A percentile compares a stretch with the other conserved stretches of the same genome.
These are phyloP conservation scores for sweet orange (Citrus sinensis) DNA, from an alignment of 345 rosid species.

Conservation along the genomic window DNA sequence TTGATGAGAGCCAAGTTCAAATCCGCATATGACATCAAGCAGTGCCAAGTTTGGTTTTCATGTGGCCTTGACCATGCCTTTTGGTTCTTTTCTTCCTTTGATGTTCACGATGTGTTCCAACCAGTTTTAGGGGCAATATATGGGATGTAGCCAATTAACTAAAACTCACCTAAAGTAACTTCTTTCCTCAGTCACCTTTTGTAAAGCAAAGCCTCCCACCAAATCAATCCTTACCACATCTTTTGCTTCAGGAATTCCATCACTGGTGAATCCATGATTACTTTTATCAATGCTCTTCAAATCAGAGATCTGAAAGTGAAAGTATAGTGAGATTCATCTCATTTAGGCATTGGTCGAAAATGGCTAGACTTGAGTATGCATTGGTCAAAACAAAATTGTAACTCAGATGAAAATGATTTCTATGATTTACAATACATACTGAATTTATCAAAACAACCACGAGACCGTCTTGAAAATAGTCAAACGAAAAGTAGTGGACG, in stretches of 20 bases:
- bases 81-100: neutral
- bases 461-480: conserved; percentile 70
- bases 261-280: conserved; percentile 53
- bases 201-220: conserved; percentile 86
- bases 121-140: neutral
- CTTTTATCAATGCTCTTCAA: conserved; percentile 46
- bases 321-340: neutral
- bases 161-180: conserved; percentile 77
- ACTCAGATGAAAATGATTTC: conserved; percentile 7
- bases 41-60: neutral
- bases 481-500: conserved; percentile 63
- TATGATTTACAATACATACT: conserved; percentile 37
- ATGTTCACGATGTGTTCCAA: neutral
- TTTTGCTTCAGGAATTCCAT: conserved; percentile 51
- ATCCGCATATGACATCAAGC: neutral
- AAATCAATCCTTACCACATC: conserved; percentile 74
- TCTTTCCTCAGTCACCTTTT: conserved; percentile 72
- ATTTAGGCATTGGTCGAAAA: neutral
- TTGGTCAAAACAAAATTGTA: conserved; percentile 8
- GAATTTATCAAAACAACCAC: conserved; percentile 58
- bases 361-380: neutral
- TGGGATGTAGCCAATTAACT: neutral
- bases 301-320: conserved; percentile 60
- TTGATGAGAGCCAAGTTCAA: neutral
- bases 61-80: neutral